Evolutionary conservation across 257 asterid species (phyloP).

Genomic region (Osmanthus fragrans): DNA sequence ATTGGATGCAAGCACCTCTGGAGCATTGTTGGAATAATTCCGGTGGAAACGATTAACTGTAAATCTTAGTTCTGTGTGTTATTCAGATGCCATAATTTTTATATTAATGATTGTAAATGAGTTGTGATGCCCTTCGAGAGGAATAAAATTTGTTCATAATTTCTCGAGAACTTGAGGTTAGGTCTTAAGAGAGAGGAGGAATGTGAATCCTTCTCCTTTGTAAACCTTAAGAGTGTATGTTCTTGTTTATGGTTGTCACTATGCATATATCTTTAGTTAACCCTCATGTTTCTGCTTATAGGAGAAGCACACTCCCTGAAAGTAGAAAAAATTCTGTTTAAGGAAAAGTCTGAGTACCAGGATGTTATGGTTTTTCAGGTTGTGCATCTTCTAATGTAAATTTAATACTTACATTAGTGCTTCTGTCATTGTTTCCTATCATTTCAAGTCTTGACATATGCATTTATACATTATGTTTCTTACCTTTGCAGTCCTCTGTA

Average conservation of each 20-base stretch:
- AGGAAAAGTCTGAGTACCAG: slow-evolving; percentile 80
- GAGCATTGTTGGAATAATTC: background rate
- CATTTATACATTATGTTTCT: background rate
- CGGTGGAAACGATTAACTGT: background rate
- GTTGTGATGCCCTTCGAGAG: background rate
- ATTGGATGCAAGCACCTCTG: background rate
- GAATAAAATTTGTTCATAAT: background rate
- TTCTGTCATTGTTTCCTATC: background rate
- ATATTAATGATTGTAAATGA: background rate
- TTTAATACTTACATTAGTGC: background rate
- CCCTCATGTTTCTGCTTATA: slow-evolving; percentile 25
- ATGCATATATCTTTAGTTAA: background rate
- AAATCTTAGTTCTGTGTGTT: background rate
- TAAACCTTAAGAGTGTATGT: background rate
- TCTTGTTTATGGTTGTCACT: background rate
- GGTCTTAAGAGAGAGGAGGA: background rate
- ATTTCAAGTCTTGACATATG: slow-evolving; percentile 16
- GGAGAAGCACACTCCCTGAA: slow-evolving; percentile 95
- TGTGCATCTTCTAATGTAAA: slow-evolving; percentile 27
- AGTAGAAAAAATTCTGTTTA: slow-evolving; percentile 74
- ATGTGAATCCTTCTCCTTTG: background rate
- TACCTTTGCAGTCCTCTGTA: slow-evolving; percentile 57
- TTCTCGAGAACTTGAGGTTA: background rate
- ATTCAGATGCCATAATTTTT: background rate
- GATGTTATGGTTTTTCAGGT: slow-evolving; percentile 98